These are phyloP conservation scores for Didymella lethalis DNA, from an alignment of 2,329 filamentous ascomycete species.

Conservation along the genomic window DNA sequence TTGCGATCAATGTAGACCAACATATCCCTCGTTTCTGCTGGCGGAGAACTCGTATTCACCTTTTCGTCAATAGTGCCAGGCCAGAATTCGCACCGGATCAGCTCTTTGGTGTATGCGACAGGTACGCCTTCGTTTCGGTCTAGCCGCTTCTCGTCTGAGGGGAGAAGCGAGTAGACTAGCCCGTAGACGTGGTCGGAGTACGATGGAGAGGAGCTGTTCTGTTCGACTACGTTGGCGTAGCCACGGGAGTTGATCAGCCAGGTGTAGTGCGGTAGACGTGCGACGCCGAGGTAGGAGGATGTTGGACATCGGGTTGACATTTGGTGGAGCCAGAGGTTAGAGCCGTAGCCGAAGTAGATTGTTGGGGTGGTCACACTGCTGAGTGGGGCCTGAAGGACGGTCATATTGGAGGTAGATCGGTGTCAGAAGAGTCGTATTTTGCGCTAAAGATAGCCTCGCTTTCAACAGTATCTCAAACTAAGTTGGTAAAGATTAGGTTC, in stretches of 20 bases:
- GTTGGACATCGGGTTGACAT: slow-evolving; percentile 69
- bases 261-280: slow-evolving; percentile 62
- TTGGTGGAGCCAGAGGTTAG: slow-evolving; percentile 71
- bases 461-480: too few relatives aligned
- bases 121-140: slow-evolving; percentile 68
- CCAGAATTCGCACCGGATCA: slow-evolving; percentile 57
- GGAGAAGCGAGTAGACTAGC: slow-evolving; percentile 42
- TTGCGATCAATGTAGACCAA: slow-evolving; percentile 68
- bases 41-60: slow-evolving; percentile 20
- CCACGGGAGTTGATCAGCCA: slow-evolving; percentile 74
- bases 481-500: too few relatives aligned
- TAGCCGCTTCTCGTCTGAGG: slow-evolving; percentile 40
- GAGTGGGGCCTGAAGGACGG: slow-evolving; percentile 12
- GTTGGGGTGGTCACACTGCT: slow-evolving; percentile 26
- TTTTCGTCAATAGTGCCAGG: slow-evolving; percentile 25
- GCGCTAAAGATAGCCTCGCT: too few relatives aligned
- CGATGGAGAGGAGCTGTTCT: slow-evolving; percentile 11
- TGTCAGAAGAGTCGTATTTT: too few relatives aligned
- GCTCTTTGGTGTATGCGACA: slow-evolving; percentile 64
- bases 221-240: slow-evolving; percentile 71
- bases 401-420: slow-evolving; percentile 15
- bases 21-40: slow-evolving; percentile 46
- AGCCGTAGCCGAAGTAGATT: slow-evolving; percentile 75
- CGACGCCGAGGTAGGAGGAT: slow-evolving; percentile 65
- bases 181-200: slow-evolving; percentile 41